These are phyloP conservation scores for Hypoxylon rickii DNA, from an alignment of 495 filamentous ascomycete genomes.

Conservation along the genomic window DNA sequence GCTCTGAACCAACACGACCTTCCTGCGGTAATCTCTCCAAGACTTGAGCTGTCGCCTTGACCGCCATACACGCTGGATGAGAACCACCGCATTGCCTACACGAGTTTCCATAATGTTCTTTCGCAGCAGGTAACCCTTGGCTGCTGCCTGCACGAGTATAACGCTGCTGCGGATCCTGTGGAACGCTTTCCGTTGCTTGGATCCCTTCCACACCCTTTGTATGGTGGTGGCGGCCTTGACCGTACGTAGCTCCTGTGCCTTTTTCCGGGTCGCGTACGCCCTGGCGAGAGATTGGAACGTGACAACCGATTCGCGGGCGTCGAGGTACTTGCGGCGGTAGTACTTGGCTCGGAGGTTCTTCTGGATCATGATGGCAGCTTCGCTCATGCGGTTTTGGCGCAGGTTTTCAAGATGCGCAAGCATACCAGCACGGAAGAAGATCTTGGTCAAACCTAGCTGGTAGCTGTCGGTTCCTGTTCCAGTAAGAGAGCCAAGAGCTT, in stretches of 20 bases:
- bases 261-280: slow-evolving; percentile 74
- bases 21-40: slow-evolving; percentile 87
- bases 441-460: slow-evolving; percentile 94
- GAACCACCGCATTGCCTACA: slow-evolving; percentile 86
- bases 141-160: slow-evolving; percentile 81
- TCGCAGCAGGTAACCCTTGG: slow-evolving; percentile 88
- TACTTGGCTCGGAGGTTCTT: slow-evolving; percentile 97
- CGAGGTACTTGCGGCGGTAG: slow-evolving; percentile 88
- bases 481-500: slow-evolving; percentile 78
- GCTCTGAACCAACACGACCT: slow-evolving; percentile 89
- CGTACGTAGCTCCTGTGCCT: slow-evolving; percentile 78
- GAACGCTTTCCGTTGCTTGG: slow-evolving; percentile 81
- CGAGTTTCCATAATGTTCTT: slow-evolving; percentile 90
- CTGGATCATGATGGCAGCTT: slow-evolving; percentile 97
- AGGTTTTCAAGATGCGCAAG: slow-evolving; percentile 96
- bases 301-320: slow-evolving; percentile 80
- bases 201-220: slow-evolving; percentile 91
- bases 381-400: slow-evolving; percentile 84
- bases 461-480: slow-evolving; percentile 90
- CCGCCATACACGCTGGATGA: slow-evolving; percentile 90
- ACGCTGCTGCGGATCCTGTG: slow-evolving; percentile 76
- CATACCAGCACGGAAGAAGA: slow-evolving; percentile 99
- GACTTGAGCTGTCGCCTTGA: slow-evolving; percentile 74
- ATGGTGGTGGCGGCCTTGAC: slow-evolving; percentile 90
- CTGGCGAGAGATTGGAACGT: slow-evolving; percentile 74